Evolutionary conservation across 2,329 filamentous ascomycete genomes (phyloP), one percentile per base, ranked within the genome.

Genomic region (Fusarium albosuccineum): DNA sequence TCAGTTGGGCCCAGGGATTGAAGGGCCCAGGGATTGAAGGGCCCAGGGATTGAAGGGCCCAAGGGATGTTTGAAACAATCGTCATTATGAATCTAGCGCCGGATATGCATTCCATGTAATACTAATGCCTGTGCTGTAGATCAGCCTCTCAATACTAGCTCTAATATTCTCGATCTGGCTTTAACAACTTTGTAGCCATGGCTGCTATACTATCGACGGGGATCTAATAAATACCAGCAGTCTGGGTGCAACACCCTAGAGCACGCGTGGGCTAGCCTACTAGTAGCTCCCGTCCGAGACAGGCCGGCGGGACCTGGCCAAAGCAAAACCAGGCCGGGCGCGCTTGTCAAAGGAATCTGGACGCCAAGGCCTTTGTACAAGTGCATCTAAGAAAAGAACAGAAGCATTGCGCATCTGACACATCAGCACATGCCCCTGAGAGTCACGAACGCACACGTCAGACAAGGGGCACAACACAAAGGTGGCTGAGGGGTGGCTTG

Each of bases 401-500:
- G 16, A 39, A 30, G 33, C 37, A 51, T 51, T 51, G 34, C 30
- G 34, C 9, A 16, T 37, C 48, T 29, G 22, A 39, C n/a, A 37
- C 17, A 36, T 33, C 10, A 37, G 29, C 34, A 63, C 4, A 9
- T 44, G 16, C 33, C 10, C 34, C 30, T 17, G 3, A 22, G 22
- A 22, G 13, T 34, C 11, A 34, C 17, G 30, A 36, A 34, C n/a
- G 10, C 33, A 9, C 33, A 26, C 36, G 3, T n/a, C 26, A 61
- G 52, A 63, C 56, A 57, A 66, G 67, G 65, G 65, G 56, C 46
- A 29, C 42, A 45, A 68, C 13, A 16, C 13, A 16, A 33, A 44
- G 27, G 27, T 53, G 56, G 56, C 48, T 54, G 42, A 16, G 13
- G 22, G 30, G 48, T 53, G 48, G 33, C 50, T 42, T 36, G 14